Evolutionary conservation across 371 early-diverging fungal species (phyloP), one percentile per base, ranked within the genome.

Genomic region (Apophysomyces elegans): DNA sequence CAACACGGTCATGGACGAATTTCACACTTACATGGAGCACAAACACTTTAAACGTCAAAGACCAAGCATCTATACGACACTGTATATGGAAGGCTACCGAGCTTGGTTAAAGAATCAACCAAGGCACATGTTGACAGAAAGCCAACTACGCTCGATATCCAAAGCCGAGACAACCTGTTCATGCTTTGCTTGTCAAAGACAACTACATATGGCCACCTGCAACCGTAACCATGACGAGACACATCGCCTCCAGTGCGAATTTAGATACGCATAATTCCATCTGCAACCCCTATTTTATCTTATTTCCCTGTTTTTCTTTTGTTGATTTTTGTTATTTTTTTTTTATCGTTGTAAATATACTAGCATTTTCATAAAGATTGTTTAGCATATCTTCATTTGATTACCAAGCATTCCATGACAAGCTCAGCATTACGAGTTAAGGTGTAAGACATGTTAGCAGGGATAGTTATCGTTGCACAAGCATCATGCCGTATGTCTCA

Each of bases 121-220:
- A 47, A 47, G 47, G 18, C 7, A 7, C 9, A n/a, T 16, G 18
- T 18, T 16, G n/a, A 47, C n/a, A 47, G n/a, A 47, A 18, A 14
- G 47, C 47, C 47, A 18, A 13, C 7, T 16, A 47, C 47, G 7
- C 47, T 47, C 47, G 7, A 14, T 18, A 7, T 2, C n/a, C 7
- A 18, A 7, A n/a, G 7, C 13, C n/a, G 7, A 47, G 5, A 7
- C 13, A n/a, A 16, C 7, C 2, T 47, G 47, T 16, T 18, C 16
- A 14, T 47, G 47, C 47, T 47, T 47, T 47, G 14, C 7, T n/a
- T 47, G 47, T 18, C 47, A 47, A 47, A 47, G n/a, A 47, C 11
- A n/a, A 2, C 16, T 18, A n/a, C 47, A 47, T 47, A 47, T 47
- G 18, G 47, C 9, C 9, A 47, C 13, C 47, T 47, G 47, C 47